Evolutionary conservation across 108 stramenopile species (phyloP), one percentile per base, ranked within the genome.

Genomic region (Parmales sp.): DNA sequence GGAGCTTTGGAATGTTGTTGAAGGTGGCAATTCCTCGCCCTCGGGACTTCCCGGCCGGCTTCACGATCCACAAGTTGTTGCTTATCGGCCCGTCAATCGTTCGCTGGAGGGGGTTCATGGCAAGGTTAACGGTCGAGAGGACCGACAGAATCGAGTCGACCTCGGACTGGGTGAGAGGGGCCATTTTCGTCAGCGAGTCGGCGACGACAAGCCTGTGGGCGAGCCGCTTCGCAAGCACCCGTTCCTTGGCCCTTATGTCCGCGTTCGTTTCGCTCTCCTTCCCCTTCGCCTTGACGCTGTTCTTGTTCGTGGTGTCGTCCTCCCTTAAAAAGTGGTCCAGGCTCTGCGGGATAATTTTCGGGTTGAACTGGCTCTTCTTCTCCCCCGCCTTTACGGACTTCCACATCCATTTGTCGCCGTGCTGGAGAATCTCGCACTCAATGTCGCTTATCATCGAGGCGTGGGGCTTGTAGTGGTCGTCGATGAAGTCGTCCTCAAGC

Each of bases 1-100:
- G 26, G n/a, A 78, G 23, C 38, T 74, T 76, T 0, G 48, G 69
- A 0, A 85, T 48, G 37, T 82, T 68, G 22, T 71, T 38, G 37
- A 83, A 79, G 29, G 75, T 71, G 51, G 54, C 45, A 38, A 85
- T 85, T 25, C 84, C 49, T 50, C 81, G 37, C 3, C 85, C 85
- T 1, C 85, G 68, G 1, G 67, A 69, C 65, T 80, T 80, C 8
- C 75, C 75, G 4, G 79, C 81, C 6, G 85, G 85, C 70, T 86
- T 86, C 5, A 80, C 79, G 44, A 86, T 82, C 85, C 85, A 86
- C 66, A 82, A 34, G 54, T 86, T 86, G 49, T 67, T 48, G 63
- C 68, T 51, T 13, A 45, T 43, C 16, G 26, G 44, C n/a, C 77
- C 80, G 41, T 83, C 72, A 11, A 83, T 46, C 41, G 68, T 43